Evolutionary conservation across 108 stramenopile species (phyloP), one percentile per base, ranked within the genome.

Genomic region (Nannochloropsis salina): DNA sequence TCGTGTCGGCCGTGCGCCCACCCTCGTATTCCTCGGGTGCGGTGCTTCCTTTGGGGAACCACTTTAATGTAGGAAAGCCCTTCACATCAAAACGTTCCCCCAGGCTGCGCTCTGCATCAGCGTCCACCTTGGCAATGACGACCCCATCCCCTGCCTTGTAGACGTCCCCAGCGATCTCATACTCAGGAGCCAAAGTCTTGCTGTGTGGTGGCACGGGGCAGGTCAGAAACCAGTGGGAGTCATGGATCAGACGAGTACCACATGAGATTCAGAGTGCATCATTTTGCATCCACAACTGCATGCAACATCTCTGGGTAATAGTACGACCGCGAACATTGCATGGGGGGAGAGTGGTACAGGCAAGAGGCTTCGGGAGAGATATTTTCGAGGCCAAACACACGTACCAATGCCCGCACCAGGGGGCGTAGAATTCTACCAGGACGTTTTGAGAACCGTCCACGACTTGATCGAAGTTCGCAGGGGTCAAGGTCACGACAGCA

Each of bases 11-110:
- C 9, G 41, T 61, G 51, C 91, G 89, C 40, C 89, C 89, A 21
- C 91, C 89, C 3, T 31, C 5, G 85, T 90, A 91, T 2, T 88
- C 85, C 83, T 90, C 88, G 40, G 84, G 87, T n/a, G 47, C 84
- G 47, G 81, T 87, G 18, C 21, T 18, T 6, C 86, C 88, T 44
- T 90, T 87, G 18, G 82, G 86, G 79, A 89, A 91, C 42, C 45
- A 91, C 85, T 90, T 90, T 41, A 91, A 80, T 6, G 91, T 91
- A 44, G 91, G 91, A 85, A 87, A 91, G 41, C 91, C 91, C 11
- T n/a, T 74, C 83, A 91, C 91, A 11, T 85, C 89, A 80, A 80
- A 89, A 43, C 86, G 80, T 21, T 31, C n/a, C 45, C 83, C 89
- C 9, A 90, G 22, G 47, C 12, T 84, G 31, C 42, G 80, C 82